phyloP scores from a whole-genome alignment of 106 monocot species.

The Dendrobium catenatum region DNA sequence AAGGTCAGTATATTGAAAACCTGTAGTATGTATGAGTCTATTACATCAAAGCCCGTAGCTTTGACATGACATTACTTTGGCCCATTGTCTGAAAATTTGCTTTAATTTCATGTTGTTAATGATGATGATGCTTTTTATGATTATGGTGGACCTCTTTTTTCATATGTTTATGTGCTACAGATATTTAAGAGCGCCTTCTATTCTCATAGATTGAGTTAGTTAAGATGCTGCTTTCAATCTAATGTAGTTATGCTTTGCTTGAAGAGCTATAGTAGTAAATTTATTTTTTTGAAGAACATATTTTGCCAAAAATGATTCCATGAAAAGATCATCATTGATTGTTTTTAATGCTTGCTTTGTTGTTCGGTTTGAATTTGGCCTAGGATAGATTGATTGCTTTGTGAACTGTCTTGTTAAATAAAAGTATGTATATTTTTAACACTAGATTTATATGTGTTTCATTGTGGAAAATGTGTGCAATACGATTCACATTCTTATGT shows the following conservation, averaged over 20 bases:
- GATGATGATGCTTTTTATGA: background rate
- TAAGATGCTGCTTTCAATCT: background rate
- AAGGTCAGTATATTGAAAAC: slow-evolving; percentile 40
- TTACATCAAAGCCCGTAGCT: background rate
- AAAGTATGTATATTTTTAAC: too few relatives aligned
- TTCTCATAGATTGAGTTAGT: background rate
- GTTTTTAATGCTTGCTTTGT: background rate
- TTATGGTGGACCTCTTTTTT: background rate
- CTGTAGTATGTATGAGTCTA: background rate
- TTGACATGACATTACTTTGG: background rate
- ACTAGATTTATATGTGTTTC: too few relatives aligned
- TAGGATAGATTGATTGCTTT: background rate
- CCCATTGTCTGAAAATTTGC: background rate
- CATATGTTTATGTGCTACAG: background rate
- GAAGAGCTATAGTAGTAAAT: background rate
- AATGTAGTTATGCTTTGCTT: background rate
- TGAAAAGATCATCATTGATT: background rate
- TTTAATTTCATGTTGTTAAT: background rate
- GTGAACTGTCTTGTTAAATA: too few relatives aligned
- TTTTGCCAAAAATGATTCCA: background rate
- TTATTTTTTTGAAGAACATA: background rate
- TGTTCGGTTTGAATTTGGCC: background rate
- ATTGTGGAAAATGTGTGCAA: background rate
- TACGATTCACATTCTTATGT: background rate
- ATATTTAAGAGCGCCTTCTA: background rate